Evolutionary conservation across 2,329 filamentous ascomycete genomes (phyloP), one percentile per base, ranked within the genome.

Genomic region (Fonsecaea monophora): DNA sequence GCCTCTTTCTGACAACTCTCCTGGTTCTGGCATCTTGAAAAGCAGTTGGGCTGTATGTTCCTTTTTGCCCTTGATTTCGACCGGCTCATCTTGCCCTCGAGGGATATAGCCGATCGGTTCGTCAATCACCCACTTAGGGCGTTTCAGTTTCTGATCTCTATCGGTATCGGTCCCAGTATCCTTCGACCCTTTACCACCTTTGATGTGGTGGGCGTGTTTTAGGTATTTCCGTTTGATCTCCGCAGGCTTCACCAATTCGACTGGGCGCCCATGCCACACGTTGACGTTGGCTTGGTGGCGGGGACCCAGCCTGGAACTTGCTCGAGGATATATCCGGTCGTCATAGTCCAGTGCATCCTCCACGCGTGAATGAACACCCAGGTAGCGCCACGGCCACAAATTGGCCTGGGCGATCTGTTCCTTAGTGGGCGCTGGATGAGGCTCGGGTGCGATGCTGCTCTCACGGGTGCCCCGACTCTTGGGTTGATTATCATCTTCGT

Each of bases 341-440:
- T 99, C 95, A 76, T 97, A 96, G 77, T 99, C 95, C 35, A 99
- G 83, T 0, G 92, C 95, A 80, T 99, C 95, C 78, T 98, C 94
- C 0, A 95, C 91, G 72, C 93, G 91, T 79, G 94, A 97, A 79
- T 99, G 95, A 72, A 97, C 93, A 42, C 95, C 95, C 6, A 99
- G 82, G 78, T 99, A 99, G 68, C 95, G 88, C 82, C 95, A 98
- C 1, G 93, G 94, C 95, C 95, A 99, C 75, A 97, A 87, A 74
- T 92, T 95, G 37, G 94, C 93, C 73, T 97, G 91, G 66, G 95
- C 92, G 65, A 94, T 90, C 77, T 98, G 94, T 75, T 96, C 93
- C 64, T 90, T 87, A 0, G 94, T 97, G 9, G 84, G 86, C 37
- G 85, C 84, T 66, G 85, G 83, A 62, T 77, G 56, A 18, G 87